phyloP scores from a whole-genome alignment of 441 rosid species.

The Erysimum pusillum region DNA sequence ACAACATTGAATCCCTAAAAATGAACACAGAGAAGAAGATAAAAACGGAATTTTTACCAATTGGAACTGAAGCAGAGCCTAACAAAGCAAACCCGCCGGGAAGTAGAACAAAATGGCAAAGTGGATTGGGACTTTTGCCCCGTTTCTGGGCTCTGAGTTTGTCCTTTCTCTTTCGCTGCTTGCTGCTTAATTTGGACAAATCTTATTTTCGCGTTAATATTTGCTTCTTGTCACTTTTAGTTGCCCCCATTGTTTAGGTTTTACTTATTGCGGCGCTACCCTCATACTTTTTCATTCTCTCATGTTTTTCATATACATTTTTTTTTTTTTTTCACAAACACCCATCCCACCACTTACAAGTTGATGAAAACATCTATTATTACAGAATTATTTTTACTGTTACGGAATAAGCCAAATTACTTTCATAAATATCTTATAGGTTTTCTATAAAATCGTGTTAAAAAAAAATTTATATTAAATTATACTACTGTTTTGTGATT shows the following conservation, averaged over 20 bases:
- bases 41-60: slow-evolving; percentile 10
- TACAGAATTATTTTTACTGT: background rate
- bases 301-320: too few relatives aligned
- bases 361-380: background rate
- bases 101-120: slow-evolving; percentile 32
- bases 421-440: too few relatives aligned
- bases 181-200: slow-evolving; percentile 9
- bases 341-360: too few relatives aligned
- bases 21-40: background rate
- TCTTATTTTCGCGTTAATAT: slow-evolving; percentile 18
- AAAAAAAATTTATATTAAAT: too few relatives aligned
- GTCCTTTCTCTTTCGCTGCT: background rate
- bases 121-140: background rate
- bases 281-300: slow-evolving; percentile 19
- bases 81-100: slow-evolving; percentile 24
- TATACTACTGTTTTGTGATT: too few relatives aligned
- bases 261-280: slow-evolving; percentile 25
- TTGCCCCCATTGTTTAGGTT: slow-evolving; percentile 29
- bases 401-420: background rate
- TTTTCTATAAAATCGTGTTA: too few relatives aligned
- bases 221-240: slow-evolving; percentile 4
- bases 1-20: slow-evolving; percentile 39
- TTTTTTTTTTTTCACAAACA: too few relatives aligned
- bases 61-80: slow-evolving; percentile 33
- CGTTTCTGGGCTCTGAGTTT: background rate